Conservation (phyloP, 306 rosid species). For the Pyrus bretschneideri region DNA sequence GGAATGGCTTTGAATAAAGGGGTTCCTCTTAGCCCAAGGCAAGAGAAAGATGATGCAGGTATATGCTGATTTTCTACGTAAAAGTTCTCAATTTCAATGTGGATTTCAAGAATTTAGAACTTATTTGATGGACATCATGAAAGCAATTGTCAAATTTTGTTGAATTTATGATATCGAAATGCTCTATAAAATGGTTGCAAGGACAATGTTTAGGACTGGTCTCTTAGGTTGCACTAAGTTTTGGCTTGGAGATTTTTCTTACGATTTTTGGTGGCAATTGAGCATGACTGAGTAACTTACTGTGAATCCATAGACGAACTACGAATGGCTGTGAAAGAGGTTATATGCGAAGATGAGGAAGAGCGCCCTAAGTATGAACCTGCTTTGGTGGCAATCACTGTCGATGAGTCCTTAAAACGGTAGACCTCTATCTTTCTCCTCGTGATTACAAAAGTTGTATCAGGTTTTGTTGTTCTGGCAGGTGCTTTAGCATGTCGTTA, state of each 20-base stretch:
- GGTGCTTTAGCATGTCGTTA: background rate
- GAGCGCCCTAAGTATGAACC: conserved; percentile 64
- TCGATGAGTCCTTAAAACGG: conserved; percentile 80
- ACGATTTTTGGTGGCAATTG: background rate
- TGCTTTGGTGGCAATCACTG: conserved; percentile 80
- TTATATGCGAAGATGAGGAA: conserved; percentile 56
- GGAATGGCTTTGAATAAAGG: conserved; percentile 93
- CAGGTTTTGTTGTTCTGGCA: conserved; percentile 8
- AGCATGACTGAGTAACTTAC: background rate
- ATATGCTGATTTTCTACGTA: conserved; percentile 18
- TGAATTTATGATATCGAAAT: background rate
- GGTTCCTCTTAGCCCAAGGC: conserved; percentile 45
- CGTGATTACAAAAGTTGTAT: background rate
- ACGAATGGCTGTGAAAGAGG: conserved; percentile 86
- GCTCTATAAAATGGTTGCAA: background rate
- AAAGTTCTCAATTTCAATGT: background rate
- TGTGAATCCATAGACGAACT: conserved; percentile 56
- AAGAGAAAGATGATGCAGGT: conserved; percentile 91
- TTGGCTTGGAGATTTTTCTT: background rate
- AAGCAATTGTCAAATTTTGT: background rate
- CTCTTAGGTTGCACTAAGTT: background rate
- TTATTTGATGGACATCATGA: background rate
- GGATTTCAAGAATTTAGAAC: background rate
- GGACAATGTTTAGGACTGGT: background rate
- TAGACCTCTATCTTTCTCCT: conserved; percentile 7